Evolutionary conservation across 1,284 basidiomycete genomes (phyloP), one percentile per base, ranked within the genome.

Genomic region (Cryptococcus hybrid): DNA sequence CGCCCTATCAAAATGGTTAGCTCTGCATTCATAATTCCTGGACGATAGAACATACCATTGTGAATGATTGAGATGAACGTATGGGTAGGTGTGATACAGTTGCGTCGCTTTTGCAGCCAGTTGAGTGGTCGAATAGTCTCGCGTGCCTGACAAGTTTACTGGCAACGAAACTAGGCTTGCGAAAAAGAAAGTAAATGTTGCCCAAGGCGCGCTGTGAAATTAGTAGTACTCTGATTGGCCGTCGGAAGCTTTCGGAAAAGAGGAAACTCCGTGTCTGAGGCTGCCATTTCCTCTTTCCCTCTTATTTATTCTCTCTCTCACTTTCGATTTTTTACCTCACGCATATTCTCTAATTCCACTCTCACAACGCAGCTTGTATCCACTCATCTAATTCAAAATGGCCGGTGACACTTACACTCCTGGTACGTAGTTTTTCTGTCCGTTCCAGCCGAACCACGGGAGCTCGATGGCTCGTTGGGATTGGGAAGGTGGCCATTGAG

Each of bases 401-500:
- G 58, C 60, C 40, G 54, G 54, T 54, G 61, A 65, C 52, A 18
- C 51, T 44, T 67, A 62, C 63, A 54, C 57, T 51, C 56, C 59
- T 54, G 59, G 65, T 67, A 42, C 54, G 40, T 42, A 11, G 40
- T 5, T 12, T 42, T 11, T 42, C 15, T 42, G 40, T 7, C 42
- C 42, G 15, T 9, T 42, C 11, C 40, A 34, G n/a, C 45, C 24
- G 43, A 7, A 42, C 3, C 35, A 30, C 18, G 30, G 39, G 48
- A 12, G 40, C 40, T 42, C 5, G 40, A 30, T 30, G 30, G 4
- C 30, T 30, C 30, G 30, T 30, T 30, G 30, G 4, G 30, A 30
- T 30, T 4, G 30, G 30, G 30, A 30, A 30, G 30, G 30, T 30
- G 30, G 30, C 30, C 30, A 30, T 30, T 30, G 30, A 30, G 30